These are phyloP conservation scores for Rhododendron ferrugineum DNA, from an alignment of 148 eudicot species.

Conservation along the genomic window DNA sequence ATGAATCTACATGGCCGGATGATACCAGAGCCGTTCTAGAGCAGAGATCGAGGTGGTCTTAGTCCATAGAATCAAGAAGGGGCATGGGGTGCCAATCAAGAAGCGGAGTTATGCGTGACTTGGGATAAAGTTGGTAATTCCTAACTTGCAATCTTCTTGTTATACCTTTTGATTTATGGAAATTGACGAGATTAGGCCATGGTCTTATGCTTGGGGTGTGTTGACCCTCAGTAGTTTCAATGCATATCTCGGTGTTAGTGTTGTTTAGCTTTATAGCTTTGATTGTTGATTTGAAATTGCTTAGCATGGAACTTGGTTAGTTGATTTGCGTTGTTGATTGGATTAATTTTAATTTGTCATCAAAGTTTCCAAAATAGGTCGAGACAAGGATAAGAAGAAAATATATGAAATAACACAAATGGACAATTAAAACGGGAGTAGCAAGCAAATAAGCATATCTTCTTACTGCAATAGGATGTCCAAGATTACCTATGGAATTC, in stretches of 20 bases:
- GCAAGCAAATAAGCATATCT: neutral
- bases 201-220: too few relatives aligned
- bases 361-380: neutral
- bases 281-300: neutral
- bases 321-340: neutral
- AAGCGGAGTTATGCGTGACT: too few relatives aligned
- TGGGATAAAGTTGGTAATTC: too few relatives aligned
- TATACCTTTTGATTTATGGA: neutral
- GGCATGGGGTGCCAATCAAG: too few relatives aligned
- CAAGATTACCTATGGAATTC: neutral
- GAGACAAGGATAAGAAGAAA: neutral
- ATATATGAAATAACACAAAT: neutral
- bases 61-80: too few relatives aligned
- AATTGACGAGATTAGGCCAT: neutral
- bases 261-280: neutral
- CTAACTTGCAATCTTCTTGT: too few relatives aligned
- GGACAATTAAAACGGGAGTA: neutral
- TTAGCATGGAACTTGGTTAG: neutral
- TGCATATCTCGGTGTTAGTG: neutral
- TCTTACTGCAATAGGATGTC: neutral
- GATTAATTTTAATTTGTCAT: neutral
- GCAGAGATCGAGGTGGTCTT: too few relatives aligned
- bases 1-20: too few relatives aligned
- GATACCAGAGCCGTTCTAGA: too few relatives aligned
- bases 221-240: neutral